phyloP scores from a whole-genome alignment of 225 moss, liverwort and hornwort genomes.

The Sphagnum tenellum region DNA sequence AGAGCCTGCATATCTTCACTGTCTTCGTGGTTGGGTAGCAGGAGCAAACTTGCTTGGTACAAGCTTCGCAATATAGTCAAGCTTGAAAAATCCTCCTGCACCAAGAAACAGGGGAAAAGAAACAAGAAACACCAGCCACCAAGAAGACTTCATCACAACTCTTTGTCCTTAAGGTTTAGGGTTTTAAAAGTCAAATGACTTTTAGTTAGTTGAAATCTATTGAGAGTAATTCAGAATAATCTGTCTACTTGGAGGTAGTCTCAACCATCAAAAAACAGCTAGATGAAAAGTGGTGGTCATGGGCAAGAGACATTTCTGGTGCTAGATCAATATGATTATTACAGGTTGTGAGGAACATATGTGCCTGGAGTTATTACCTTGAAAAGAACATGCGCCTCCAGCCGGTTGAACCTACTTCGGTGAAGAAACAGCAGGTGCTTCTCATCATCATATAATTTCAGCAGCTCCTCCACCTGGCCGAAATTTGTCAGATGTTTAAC shows the following conservation, averaged over 20 bases:
- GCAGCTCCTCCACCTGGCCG: conserved; percentile 17
- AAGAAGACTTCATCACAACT: background rate
- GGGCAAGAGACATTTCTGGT: background rate
- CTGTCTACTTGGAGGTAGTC: too few relatives aligned
- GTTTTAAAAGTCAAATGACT: too few relatives aligned
- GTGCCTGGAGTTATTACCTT: conserved; percentile 14
- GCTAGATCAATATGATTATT: background rate
- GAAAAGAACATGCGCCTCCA: conserved; percentile 26
- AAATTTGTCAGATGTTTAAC: too few relatives aligned
- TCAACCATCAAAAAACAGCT: background rate
- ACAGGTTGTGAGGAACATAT: background rate
- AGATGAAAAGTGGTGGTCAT: background rate
- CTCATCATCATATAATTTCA: conserved; percentile 22
- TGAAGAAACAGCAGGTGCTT: conserved; percentile 25
- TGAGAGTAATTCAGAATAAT: too few relatives aligned
- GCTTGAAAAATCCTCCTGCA: conserved; percentile 25
- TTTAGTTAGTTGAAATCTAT: too few relatives aligned
- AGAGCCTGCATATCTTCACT: background rate
- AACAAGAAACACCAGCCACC: background rate
- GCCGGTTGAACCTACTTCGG: conserved; percentile 5
- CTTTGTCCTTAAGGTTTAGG: background rate
- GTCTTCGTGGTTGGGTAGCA: conserved; percentile 5
- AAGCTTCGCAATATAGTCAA: conserved; percentile 26
- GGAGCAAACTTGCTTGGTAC: conserved; percentile 38
- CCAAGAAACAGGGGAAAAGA: background rate